These are phyloP conservation scores for Houttuynia cordata DNA, from an alignment of 164 flowering plant species.

Conservation along the genomic window DNA sequence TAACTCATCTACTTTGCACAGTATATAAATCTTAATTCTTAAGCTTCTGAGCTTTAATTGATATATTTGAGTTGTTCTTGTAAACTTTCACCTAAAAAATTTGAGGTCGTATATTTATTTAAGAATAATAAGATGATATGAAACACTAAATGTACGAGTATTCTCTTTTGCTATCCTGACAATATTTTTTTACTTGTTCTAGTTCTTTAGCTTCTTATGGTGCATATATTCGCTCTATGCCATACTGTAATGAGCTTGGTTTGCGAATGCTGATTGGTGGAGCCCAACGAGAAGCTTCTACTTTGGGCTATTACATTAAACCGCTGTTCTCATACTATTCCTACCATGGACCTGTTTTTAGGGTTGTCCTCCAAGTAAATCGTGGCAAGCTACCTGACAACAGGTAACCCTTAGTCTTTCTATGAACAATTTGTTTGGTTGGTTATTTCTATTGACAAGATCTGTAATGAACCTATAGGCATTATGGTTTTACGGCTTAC, in stretches of 20 bases:
- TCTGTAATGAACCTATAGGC: conserved; percentile 19
- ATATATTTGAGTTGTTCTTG: too few relatives aligned
- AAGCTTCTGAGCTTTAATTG: too few relatives aligned
- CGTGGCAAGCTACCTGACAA: conserved; percentile 53
- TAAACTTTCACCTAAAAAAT: too few relatives aligned
- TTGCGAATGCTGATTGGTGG: conserved; percentile 95
- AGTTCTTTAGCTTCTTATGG: conserved; percentile 90
- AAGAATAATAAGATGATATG: not conserved
- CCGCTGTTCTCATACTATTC: conserved; percentile 96
- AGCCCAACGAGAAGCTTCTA: conserved; percentile 73
- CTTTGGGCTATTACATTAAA: conserved; percentile 55
- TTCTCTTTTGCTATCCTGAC: not conserved
- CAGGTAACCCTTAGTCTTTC: conserved; percentile 22
- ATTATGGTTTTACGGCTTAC: conserved; percentile 73
- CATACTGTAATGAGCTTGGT: conserved; percentile 87
- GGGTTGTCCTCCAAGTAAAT: conserved; percentile 64
- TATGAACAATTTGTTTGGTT: not conserved
- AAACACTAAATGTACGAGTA: not conserved
- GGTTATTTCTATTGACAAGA: not conserved
- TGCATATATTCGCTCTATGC: conserved; percentile 77
- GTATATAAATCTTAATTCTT: too few relatives aligned
- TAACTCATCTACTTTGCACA: too few relatives aligned
- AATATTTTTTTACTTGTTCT: conserved; percentile 7
- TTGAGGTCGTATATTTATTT: too few relatives aligned
- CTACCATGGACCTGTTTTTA: conserved; percentile 88